Percentiles rank a stretch among this genome's conserved stretches.
These are phyloP conservation scores for Lippia alba DNA, from an alignment of 305 asterid genomes.

Conservation along the genomic window DNA sequence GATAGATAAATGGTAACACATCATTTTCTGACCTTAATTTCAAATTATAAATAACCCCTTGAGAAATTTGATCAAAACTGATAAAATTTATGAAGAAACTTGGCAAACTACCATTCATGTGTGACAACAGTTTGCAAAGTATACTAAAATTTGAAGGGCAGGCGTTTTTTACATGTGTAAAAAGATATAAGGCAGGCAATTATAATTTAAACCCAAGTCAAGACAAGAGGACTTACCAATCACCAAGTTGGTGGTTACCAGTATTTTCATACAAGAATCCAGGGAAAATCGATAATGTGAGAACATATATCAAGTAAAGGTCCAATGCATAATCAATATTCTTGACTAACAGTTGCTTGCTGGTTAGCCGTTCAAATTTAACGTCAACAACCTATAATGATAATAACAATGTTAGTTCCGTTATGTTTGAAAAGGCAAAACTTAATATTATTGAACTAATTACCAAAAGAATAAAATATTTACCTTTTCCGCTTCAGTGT, in stretches of 20 bases:
- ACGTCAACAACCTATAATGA: constrained; percentile 51
- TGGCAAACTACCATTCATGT: background rate
- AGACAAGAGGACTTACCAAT: constrained; percentile 59
- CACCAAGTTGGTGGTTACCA: constrained; percentile 74
- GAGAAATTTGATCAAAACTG: background rate
- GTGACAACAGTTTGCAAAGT: background rate
- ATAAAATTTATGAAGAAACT: too few relatives aligned
- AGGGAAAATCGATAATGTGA: constrained; percentile 83
- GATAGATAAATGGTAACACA: too few relatives aligned
- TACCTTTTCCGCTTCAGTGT: constrained; percentile 42
- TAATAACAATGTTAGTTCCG: background rate
- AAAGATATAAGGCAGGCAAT: background rate
- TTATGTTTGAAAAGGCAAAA: background rate
- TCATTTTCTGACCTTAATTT: too few relatives aligned
- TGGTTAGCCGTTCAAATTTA: constrained; percentile 59
- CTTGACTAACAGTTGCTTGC: constrained; percentile 54
- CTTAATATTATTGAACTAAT: background rate
- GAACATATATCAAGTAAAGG: constrained; percentile 59
- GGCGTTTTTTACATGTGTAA: too few relatives aligned
- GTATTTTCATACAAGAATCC: constrained; percentile 91
- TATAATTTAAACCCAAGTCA: too few relatives aligned
- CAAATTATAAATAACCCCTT: background rate
- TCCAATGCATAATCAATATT: constrained; percentile 65
- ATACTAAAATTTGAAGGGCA: too few relatives aligned
- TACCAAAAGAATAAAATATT: background rate